Conservation (phyloP, 768 basidiomycete genomes). For the Stropharia rugosoannulata region DNA sequence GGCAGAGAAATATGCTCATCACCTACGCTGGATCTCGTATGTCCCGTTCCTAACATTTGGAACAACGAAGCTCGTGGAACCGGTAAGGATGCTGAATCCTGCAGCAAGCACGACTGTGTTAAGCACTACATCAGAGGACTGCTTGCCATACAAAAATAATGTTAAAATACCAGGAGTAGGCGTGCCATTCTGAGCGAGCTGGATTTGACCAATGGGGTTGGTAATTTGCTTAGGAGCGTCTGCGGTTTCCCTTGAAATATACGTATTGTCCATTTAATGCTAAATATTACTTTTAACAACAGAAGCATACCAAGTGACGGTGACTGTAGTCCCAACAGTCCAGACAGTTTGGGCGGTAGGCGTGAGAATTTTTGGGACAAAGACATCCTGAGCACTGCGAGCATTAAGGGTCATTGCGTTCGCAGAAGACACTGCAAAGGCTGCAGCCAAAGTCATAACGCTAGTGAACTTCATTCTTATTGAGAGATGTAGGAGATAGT, state of each 20-base stretch:
- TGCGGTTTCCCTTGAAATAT: neutral
- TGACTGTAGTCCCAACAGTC: neutral
- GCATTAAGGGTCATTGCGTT: neutral
- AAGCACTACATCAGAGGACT: neutral
- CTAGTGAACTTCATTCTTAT: neutral
- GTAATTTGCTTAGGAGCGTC: neutral
- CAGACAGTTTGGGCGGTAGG: neutral
- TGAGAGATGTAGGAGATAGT: neutral
- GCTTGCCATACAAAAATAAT: neutral
- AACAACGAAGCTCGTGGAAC: neutral
- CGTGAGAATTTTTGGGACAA: neutral
- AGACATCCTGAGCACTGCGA: slow-evolving; percentile 1
- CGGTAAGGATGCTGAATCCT: neutral
- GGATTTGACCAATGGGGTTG: neutral
- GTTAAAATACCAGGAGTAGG: neutral
- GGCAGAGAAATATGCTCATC: neutral
- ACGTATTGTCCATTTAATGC: no score
- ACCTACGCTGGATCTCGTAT: neutral
- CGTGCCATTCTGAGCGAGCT: neutral
- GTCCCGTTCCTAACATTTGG: neutral
- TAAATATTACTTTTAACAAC: neutral
- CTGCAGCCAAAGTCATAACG: neutral
- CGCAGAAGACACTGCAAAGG: neutral
- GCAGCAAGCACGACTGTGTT: neutral
- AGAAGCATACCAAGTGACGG: neutral